Evolutionary conservation across 371 early-diverging fungal genomes (phyloP), one percentile per base, ranked within the genome.

Genomic region (Syncephalis fuscata): DNA sequence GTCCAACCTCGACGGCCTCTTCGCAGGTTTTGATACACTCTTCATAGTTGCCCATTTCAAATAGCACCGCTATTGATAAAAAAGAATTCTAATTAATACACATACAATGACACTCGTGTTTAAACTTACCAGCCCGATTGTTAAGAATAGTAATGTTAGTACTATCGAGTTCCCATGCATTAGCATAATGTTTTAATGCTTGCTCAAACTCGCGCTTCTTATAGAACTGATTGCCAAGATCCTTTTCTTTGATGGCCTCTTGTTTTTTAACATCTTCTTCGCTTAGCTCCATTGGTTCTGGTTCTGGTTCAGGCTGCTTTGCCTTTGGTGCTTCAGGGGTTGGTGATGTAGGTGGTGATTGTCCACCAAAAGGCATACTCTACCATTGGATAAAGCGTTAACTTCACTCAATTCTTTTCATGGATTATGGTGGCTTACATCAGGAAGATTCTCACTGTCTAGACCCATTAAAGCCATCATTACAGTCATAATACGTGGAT

Each of bases 11-110:
- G 54, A 93, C 76, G 19, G 96, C 95, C 53, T 90, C 66, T 56
- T 93, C 80, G 59, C 91, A 92, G 0, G 73, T 68, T 68, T 88
- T 79, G 65, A 97, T 92, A 60, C 88, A 88, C 26, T 88, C 89
- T 4, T 91, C 79, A 59, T 66, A 93, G 32, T 84, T 77, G 50
- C 79, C 88, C 76, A 85, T 80, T 66, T 97, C 98, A 64, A 88
- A 95, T 52, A 79, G 74, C 22, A 92, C 95, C 54, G 98, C 88
- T 71, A 54, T 14, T 24, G 37, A 50, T 17, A 48, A 4, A 46
- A 40, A 8, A 26, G 36, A n/a, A 5, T 40, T 40, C 19, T 14
- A 38, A 15, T 48, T 14, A 11, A 21, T 17, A 24, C 19, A 1
- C 24, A 48, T 26, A 17, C 16, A 2, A 1, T 19, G 24, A 7